Percentiles rank a stretch among this genome's conserved stretches.
phyloP scores from a whole-genome alignment of 164 flowering plant genomes.

The Vitis cinerea region DNA sequence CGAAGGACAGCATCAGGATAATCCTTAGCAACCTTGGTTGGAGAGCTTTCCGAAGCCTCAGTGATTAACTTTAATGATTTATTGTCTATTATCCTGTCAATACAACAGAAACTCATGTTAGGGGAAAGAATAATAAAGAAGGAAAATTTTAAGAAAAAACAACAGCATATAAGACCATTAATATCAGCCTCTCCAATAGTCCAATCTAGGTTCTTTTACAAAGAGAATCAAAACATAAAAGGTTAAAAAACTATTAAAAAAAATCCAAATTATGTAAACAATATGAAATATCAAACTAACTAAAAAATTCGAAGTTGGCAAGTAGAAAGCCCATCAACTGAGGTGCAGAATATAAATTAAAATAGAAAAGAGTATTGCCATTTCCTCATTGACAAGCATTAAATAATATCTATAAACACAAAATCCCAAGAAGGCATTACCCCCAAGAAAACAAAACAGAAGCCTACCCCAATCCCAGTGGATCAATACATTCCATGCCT shows the following conservation, averaged over 20 bases:
- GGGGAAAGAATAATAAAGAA: background rate
- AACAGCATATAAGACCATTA: too few species aligned
- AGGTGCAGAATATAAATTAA: too few species aligned
- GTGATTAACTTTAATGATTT: conserved; percentile 77
- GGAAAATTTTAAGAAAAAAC: too few species aligned
- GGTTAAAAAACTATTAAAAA: background rate
- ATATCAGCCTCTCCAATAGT: background rate
- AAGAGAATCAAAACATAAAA: background rate
- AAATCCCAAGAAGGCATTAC: background rate
- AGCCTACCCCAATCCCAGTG: conserved; percentile 90
- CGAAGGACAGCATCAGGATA: conserved; percentile 54
- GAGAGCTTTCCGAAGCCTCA: conserved; percentile 65
- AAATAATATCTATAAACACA: background rate
- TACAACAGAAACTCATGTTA: conserved; percentile 11
- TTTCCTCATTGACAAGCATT: background rate
- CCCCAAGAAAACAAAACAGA: conserved; percentile 3
- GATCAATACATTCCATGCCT: conserved; percentile 96
- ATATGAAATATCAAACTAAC: background rate
- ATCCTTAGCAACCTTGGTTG: conserved; percentile 58
- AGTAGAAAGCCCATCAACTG: background rate
- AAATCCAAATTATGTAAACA: background rate
- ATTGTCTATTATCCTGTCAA: conserved; percentile 81
- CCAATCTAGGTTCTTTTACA: background rate
- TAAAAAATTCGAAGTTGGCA: background rate
- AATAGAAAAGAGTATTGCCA: too few species aligned